Percentiles rank a stretch among this genome's conserved stretches.
Evolutionary conservation across 2,329 filamentous ascomycete genomes (phyloP).

Genomic region (Trichophyton mentagrophytes): DNA sequence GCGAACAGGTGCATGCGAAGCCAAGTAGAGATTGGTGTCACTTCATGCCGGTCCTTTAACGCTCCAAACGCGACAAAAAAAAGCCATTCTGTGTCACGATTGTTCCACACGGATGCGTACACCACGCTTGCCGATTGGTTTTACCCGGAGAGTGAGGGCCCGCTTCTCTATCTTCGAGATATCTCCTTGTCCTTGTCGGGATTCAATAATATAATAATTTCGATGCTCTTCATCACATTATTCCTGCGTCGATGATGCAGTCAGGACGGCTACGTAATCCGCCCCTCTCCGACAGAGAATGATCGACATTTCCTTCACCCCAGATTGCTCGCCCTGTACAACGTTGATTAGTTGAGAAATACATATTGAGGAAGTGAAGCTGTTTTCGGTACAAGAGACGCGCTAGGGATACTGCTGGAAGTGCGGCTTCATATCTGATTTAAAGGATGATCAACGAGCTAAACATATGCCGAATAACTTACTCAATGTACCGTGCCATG

Average conservation of each 20-base stretch:
- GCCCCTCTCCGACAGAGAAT: not conserved
- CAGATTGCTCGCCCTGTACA: not conserved
- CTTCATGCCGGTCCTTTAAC: not conserved
- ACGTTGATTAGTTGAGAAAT: not conserved
- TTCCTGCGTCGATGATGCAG: not conserved
- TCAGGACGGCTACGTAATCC: not conserved
- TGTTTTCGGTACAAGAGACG: not conserved
- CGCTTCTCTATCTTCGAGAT: too few relatives aligned
- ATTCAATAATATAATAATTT: too few relatives aligned
- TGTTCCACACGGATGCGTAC: not conserved
- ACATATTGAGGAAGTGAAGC: not conserved
- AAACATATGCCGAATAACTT: not conserved
- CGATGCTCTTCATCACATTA: not conserved
- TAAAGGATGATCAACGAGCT: not conserved
- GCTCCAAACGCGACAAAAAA: not conserved
- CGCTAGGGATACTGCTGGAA: not conserved
- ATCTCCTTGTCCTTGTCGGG: too few relatives aligned
- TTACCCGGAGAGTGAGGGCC: not conserved
- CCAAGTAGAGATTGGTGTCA: not conserved
- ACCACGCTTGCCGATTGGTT: not conserved
- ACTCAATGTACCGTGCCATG: not conserved
- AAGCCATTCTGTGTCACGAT: not conserved
- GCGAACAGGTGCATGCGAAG: not conserved
- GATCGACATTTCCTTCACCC: not conserved
- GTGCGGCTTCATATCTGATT: not conserved